Conservation (phyloP, 495 filamentous ascomycete species). For the Patellaria atrata region DNA sequence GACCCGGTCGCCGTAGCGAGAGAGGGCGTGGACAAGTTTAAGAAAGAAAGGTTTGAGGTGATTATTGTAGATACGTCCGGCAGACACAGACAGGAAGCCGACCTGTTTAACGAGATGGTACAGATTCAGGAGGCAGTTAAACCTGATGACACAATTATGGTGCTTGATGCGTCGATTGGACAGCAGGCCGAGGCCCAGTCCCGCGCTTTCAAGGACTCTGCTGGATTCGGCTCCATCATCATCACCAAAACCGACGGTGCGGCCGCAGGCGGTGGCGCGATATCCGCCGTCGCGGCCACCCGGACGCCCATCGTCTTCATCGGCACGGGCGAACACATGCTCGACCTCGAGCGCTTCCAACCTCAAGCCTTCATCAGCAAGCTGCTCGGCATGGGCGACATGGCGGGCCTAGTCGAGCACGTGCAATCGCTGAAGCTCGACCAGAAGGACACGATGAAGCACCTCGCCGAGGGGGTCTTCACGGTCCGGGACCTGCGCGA, state of each 20-base stretch:
- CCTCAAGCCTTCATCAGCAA: slow-evolving; percentile 85
- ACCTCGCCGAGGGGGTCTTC: slow-evolving; percentile 92
- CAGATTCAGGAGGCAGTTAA: slow-evolving; percentile 86
- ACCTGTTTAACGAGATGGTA: slow-evolving; percentile 94
- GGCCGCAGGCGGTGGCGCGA: slow-evolving; percentile 87
- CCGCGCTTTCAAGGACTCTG: slow-evolving; percentile 92
- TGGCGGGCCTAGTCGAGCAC: slow-evolving; percentile 88
- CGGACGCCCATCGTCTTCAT: slow-evolving; percentile 96
- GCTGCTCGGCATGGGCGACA: slow-evolving; percentile 91
- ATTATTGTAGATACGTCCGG: slow-evolving; percentile 98
- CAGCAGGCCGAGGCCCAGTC: slow-evolving; percentile 91
- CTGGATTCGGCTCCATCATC: slow-evolving; percentile 96
- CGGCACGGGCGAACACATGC: slow-evolving; percentile 91
- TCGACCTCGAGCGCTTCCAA: slow-evolving; percentile 85
- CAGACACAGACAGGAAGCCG: slow-evolving; percentile 84
- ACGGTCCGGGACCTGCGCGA: slow-evolving; percentile 89
- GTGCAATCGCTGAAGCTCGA: slow-evolving; percentile 95
- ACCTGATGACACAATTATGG: slow-evolving; percentile 97
- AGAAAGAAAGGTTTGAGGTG: slow-evolving; percentile 95
- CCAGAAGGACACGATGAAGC: slow-evolving; percentile 97
- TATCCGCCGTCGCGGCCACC: slow-evolving; percentile 95
- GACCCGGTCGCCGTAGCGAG: slow-evolving; percentile 85
- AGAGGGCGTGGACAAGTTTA: slow-evolving; percentile 96
- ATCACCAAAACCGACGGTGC: slow-evolving; percentile 98
- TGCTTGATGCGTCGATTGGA: slow-evolving; percentile 89